phyloP scores from a whole-genome alignment of 768 basidiomycete species.

The Mycena pura region DNA sequence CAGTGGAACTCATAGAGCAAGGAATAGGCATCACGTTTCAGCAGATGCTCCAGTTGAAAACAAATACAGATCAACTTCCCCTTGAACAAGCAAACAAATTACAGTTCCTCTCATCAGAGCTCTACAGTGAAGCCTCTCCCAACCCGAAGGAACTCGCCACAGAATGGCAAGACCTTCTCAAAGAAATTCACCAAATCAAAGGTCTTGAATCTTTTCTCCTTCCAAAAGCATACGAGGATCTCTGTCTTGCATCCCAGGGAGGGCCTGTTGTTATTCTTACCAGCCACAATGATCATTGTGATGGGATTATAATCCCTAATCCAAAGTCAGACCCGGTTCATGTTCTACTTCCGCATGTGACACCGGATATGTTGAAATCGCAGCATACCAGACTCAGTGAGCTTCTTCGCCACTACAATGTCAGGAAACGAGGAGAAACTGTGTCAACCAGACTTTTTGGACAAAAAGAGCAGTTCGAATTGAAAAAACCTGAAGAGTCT shows the following conservation, averaged over 20 bases:
- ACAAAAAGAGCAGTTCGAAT: background rate
- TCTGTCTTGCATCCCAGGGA: background rate
- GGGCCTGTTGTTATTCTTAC: background rate
- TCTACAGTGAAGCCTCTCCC: background rate
- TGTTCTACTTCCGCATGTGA: background rate
- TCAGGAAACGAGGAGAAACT: background rate
- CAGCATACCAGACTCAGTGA: background rate
- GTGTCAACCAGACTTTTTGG: background rate
- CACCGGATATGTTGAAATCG: background rate
- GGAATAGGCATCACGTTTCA: background rate
- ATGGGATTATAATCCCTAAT: background rate
- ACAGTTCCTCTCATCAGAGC: background rate
- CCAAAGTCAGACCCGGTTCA: background rate
- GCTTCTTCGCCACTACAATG: background rate
- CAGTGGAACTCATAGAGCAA: background rate
- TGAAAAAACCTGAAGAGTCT: background rate
- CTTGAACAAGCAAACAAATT: background rate
- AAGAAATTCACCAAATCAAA: background rate
- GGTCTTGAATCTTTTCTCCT: background rate
- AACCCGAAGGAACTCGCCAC: background rate
- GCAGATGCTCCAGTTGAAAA: background rate
- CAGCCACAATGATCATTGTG: background rate
- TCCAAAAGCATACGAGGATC: background rate
- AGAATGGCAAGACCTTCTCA: background rate
- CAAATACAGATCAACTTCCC: background rate